A percentile compares a stretch with the other conserved stretches of the same genome.
Conservation (phyloP, 768 basidiomycete species). For the Mycena albidolilacea region DNA sequence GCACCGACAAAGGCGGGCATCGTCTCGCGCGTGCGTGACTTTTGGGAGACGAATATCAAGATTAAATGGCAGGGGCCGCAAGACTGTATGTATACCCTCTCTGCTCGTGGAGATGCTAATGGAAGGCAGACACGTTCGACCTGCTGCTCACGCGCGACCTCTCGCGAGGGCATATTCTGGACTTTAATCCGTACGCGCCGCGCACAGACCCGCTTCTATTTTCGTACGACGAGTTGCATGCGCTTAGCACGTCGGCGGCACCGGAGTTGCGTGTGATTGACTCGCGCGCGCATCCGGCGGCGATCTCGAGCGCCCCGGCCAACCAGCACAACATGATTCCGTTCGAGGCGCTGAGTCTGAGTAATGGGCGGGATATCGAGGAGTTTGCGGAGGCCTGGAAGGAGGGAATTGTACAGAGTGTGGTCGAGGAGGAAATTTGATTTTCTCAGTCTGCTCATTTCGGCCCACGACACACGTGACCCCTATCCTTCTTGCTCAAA, state of each 20-base stretch:
- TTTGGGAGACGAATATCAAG: conserved; percentile 81
- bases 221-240: conserved; percentile 80
- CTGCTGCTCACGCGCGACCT: conserved; percentile 89
- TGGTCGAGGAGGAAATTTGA: conserved; percentile 4
- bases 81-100: conserved; percentile 71
- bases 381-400: conserved; percentile 82
- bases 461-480: conserved; percentile 15
- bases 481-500: not conserved
- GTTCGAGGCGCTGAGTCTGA: conserved; percentile 86
- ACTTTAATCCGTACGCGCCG: conserved; percentile 91
- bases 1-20: conserved; percentile 67
- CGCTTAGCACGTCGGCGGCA: conserved; percentile 45
- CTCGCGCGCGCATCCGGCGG: conserved; percentile 80
- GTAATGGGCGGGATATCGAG: conserved; percentile 77
- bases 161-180: conserved; percentile 83
- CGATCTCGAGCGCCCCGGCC: conserved; percentile 75
- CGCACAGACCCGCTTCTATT: conserved; percentile 93
- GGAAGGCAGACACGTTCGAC: conserved; percentile 86
- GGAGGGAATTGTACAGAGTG: conserved; percentile 61
- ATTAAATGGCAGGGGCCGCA: conserved; percentile 68
- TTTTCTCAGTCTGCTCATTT: not conserved
- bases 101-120: conserved; percentile 25
- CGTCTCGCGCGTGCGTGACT: conserved; percentile 61
- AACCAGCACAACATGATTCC: conserved; percentile 94
- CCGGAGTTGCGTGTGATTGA: conserved; percentile 78